These are phyloP conservation scores for Auriscalpium vulgare DNA, from an alignment of 768 basidiomycete species.

Conservation along the genomic window DNA sequence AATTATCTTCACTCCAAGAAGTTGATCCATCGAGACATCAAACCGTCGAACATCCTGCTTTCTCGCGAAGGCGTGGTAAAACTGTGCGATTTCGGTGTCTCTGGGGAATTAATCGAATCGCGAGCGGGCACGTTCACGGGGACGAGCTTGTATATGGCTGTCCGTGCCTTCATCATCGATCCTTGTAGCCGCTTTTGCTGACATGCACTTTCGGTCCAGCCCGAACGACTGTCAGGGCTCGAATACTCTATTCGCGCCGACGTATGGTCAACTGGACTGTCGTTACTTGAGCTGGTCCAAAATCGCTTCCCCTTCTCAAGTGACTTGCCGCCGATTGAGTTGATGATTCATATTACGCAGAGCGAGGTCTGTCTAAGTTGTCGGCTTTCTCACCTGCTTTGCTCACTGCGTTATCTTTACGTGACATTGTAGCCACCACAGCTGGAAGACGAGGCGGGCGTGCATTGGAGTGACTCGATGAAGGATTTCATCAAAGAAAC, in stretches of 20 bases:
- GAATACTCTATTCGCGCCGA: slow-evolving; percentile 93
- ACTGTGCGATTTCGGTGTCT: slow-evolving; percentile 94
- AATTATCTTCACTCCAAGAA: slow-evolving; percentile 84
- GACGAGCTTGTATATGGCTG: slow-evolving; percentile 98
- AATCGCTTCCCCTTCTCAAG: slow-evolving; percentile 94
- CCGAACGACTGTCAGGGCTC: slow-evolving; percentile 88
- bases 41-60: slow-evolving; percentile 88
- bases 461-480: slow-evolving; percentile 73
- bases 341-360: slow-evolving; percentile 83
- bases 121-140: slow-evolving; percentile 95
- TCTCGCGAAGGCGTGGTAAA: slow-evolving; percentile 87
- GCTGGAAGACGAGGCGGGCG: slow-evolving; percentile 64
- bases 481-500: slow-evolving; percentile 85
- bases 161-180: slow-evolving; percentile 35
- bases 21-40: slow-evolving; percentile 95
- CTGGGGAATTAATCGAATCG: slow-evolving; percentile 88
- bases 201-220: slow-evolving; percentile 37
- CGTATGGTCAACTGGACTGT: slow-evolving; percentile 97
- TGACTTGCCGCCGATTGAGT: slow-evolving; percentile 88
- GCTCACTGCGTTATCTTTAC: slow-evolving; percentile 12
- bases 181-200: background rate
- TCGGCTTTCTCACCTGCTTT: slow-evolving; percentile 13
- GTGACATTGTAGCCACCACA: slow-evolving; percentile 55
- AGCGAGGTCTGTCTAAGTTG: slow-evolving; percentile 47
- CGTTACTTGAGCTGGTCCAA: slow-evolving; percentile 86